phyloP scores from a whole-genome alignment of 176 grass and related monocot species.

The Alopecurus myosuroides region DNA sequence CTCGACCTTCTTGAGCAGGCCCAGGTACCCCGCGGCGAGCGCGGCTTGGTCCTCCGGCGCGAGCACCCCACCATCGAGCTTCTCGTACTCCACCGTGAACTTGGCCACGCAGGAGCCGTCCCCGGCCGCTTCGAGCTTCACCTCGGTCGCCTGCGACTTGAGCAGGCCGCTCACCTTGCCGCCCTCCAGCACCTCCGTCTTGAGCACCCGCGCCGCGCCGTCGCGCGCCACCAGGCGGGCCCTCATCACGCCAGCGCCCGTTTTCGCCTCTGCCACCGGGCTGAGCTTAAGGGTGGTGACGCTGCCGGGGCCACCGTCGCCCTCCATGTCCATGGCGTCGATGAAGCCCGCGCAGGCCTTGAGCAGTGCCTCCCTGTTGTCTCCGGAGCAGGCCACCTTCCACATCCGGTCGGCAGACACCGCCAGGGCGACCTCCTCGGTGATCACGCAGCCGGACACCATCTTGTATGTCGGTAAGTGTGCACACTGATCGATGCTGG shows the following conservation, averaged over 20 bases:
- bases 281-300: background rate
- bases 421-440: background rate
- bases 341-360: conserved; percentile 14
- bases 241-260: background rate
- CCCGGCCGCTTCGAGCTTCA: conserved; percentile 19
- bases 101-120: conserved; percentile 8
- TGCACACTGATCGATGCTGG: no score
- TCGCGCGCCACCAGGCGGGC: background rate
- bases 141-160: conserved; percentile 6
- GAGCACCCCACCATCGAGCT: background rate
- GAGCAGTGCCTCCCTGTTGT: background rate
- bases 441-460: no score
- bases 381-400: background rate
- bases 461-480: background rate
- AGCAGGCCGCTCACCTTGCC: background rate
- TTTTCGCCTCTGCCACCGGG: background rate
- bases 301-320: conserved; percentile 26
- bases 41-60: conserved; percentile 8
- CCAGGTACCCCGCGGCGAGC: background rate
- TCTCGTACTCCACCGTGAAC: conserved; percentile 30
- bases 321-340: conserved; percentile 11
- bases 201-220: background rate
- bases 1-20: conserved; percentile 12
- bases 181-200: background rate
- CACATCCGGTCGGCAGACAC: background rate